phyloP scores from a whole-genome alignment of 495 filamentous ascomycete genomes.

The Tuber magnatum region DNA sequence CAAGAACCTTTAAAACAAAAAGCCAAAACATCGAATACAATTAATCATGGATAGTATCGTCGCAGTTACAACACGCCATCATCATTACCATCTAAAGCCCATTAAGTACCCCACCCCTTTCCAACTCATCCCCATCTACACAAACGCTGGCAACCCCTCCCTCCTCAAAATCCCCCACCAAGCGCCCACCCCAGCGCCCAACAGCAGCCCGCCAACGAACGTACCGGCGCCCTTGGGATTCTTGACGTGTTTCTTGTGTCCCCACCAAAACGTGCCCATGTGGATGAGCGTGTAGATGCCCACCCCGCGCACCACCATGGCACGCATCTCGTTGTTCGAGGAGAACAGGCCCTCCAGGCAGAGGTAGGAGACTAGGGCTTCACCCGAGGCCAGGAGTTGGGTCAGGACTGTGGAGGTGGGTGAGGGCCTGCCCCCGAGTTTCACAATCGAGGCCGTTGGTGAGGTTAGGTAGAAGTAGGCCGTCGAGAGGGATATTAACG shows the following conservation, averaged over 20 bases:
- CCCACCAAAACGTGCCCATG: slow-evolving; percentile 35
- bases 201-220: slow-evolving; percentile 17
- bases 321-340: slow-evolving; percentile 12
- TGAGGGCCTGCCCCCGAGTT: slow-evolving; percentile 28
- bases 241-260: slow-evolving; percentile 23
- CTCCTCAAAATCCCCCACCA: slow-evolving; percentile 30
- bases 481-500: slow-evolving; percentile 23
- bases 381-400: slow-evolving; percentile 28
- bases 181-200: slow-evolving; percentile 24
- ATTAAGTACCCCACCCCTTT: background rate
- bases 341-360: slow-evolving; percentile 30
- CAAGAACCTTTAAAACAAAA: background rate
- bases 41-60: no score
- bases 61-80: background rate
- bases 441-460: slow-evolving; percentile 17
- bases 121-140: background rate
- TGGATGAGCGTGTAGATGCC: slow-evolving; percentile 32
- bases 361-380: slow-evolving; percentile 29
- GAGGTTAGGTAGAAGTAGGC: slow-evolving; percentile 22
- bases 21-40: background rate
- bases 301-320: slow-evolving; percentile 25
- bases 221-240: slow-evolving; percentile 26
- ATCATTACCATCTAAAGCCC: background rate
- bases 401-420: slow-evolving; percentile 25
- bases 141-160: background rate